Evolutionary conservation across 768 basidiomycete genomes (phyloP).

Genomic region (Agaricus blazei): DNA sequence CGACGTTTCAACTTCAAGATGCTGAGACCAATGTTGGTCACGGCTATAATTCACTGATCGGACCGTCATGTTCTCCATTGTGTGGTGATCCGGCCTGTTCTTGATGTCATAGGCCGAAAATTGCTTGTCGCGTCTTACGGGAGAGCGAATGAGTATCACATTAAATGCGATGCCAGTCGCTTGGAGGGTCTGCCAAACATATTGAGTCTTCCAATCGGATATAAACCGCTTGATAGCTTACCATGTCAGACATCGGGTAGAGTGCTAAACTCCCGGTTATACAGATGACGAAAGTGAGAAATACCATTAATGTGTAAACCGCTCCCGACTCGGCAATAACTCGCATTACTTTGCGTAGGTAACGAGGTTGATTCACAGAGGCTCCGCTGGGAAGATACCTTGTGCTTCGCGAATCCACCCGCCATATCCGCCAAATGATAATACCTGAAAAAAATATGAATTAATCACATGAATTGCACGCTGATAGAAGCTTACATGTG

Average conservation of each 20-base stretch:
- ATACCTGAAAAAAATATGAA: not conserved
- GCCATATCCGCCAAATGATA: slow-evolving; percentile 9
- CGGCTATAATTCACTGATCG: not conserved
- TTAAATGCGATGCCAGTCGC: slow-evolving; percentile 9
- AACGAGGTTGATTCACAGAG: not conserved
- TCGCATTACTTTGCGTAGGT: slow-evolving; percentile 6
- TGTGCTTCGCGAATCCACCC: slow-evolving; percentile 5
- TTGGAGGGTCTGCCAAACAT: not conserved
- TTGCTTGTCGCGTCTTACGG: slow-evolving; percentile 5
- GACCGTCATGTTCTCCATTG: not conserved
- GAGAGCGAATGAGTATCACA: slow-evolving; percentile 8
- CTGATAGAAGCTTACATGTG: slow-evolving; percentile 1
- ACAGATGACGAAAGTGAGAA: slow-evolving; percentile 2
- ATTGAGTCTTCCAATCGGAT: not conserved
- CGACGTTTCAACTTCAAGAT: not conserved
- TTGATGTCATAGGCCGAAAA: slow-evolving; percentile 3
- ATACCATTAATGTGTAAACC: slow-evolving; percentile 1
- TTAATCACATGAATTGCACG: not conserved
- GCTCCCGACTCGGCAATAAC: slow-evolving; percentile 8
- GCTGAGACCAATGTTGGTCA: not conserved
- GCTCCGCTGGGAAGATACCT: not conserved
- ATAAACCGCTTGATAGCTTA: not conserved
- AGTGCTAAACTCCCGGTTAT: not conserved
- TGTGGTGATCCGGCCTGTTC: not conserved
- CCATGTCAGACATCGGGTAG: slow-evolving; percentile 8